Percentiles rank a stretch among this genome's conserved stretches.
Conservation (phyloP, 2,329 filamentous ascomycete species). For the Cladosporium phlei region DNA sequence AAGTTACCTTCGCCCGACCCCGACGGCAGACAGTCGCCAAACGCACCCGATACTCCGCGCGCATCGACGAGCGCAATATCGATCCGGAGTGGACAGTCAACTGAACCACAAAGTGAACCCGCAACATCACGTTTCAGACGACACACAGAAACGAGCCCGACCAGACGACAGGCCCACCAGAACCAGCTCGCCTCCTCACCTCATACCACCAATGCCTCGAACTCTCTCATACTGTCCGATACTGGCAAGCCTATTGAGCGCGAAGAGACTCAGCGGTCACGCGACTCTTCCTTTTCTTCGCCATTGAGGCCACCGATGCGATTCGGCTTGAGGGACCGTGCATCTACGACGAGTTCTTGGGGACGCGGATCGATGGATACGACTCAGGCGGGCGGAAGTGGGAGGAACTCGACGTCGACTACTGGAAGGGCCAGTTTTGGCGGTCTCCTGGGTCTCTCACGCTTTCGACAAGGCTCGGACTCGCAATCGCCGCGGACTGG, state of each 20-base stretch:
- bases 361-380: slow-evolving; percentile 66
- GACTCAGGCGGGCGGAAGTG: slow-evolving; percentile 53
- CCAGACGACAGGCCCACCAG: slow-evolving; percentile 19
- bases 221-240: slow-evolving; percentile 43
- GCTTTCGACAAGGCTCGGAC: slow-evolving; percentile 78
- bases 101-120: slow-evolving; percentile 1
- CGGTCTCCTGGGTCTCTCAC: slow-evolving; percentile 70
- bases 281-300: slow-evolving; percentile 59
- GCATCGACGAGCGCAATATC: slow-evolving; percentile 20
- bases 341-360: slow-evolving; percentile 84
- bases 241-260: slow-evolving; percentile 49
- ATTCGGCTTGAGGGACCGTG: slow-evolving; percentile 65
- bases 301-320: slow-evolving; percentile 55
- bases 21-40: slow-evolving; percentile 36
- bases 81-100: slow-evolving; percentile 13
- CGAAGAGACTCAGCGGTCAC: slow-evolving; percentile 59
- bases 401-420: slow-evolving; percentile 75
- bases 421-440: slow-evolving; percentile 87
- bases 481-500: slow-evolving; percentile 61
- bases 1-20: slow-evolving; percentile 54
- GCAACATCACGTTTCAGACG: slow-evolving; percentile 13
- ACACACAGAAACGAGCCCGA: slow-evolving; percentile 26
- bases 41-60: slow-evolving; percentile 33
- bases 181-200: slow-evolving; percentile 37
- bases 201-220: slow-evolving; percentile 48